Percentiles rank a stretch among this genome's conserved stretches.
phyloP scores from a whole-genome alignment of 495 filamentous ascomycete species.

The Cercophora scortea region DNA sequence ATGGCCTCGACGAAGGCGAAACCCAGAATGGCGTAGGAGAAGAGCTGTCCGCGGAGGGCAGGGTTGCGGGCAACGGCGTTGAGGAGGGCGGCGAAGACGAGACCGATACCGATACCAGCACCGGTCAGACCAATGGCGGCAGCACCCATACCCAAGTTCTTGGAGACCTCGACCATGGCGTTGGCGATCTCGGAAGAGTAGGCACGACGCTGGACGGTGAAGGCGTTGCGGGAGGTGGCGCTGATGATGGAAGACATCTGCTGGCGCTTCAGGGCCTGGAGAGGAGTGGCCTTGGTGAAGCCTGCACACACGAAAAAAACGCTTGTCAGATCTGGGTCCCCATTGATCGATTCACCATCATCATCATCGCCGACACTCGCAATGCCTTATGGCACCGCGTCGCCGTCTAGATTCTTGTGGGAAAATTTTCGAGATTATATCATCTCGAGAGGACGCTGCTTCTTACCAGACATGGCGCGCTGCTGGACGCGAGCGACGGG shows the following conservation, averaged over 20 bases:
- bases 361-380: neutral
- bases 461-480: constrained; percentile 58
- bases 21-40: constrained; percentile 89
- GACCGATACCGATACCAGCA: constrained; percentile 89
- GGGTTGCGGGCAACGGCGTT: constrained; percentile 83
- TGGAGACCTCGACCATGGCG: constrained; percentile 80
- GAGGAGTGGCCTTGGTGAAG: constrained; percentile 36
- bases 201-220: constrained; percentile 56
- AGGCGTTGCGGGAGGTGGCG: constrained; percentile 55
- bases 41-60: constrained; percentile 80
- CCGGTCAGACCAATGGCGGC: constrained; percentile 84
- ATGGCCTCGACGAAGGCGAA: constrained; percentile 93
- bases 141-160: constrained; percentile 80
- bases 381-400: too few species aligned
- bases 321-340: constrained; percentile 1
- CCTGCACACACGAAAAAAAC: constrained; percentile 13
- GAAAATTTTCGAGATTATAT: neutral
- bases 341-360: neutral
- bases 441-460: neutral
- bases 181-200: constrained; percentile 77
- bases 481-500: constrained; percentile 56
- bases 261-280: constrained; percentile 62
- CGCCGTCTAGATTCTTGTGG: too few species aligned
- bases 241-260: constrained; percentile 57
- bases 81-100: constrained; percentile 82